A percentile compares a stretch with the other conserved stretches of the same genome.
phyloP scores from a whole-genome alignment of 768 basidiomycete species.

The Lactifluus piperatus region DNA sequence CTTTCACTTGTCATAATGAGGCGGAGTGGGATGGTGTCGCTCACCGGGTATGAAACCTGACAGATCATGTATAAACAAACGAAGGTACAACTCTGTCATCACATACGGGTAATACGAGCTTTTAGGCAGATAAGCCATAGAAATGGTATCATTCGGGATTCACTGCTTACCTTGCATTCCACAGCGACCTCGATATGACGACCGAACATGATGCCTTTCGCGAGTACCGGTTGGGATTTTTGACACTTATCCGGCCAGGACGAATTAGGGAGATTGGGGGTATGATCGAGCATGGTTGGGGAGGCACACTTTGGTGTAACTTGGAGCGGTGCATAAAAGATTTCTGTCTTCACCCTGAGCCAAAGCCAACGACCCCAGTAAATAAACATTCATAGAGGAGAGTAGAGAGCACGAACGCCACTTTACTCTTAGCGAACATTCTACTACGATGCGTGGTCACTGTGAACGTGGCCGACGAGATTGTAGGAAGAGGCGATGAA shows the following conservation, averaged over 20 bases:
- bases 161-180: constrained; percentile 10
- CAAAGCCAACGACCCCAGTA: neutral
- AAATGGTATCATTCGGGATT: neutral
- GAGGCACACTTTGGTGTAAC: neutral
- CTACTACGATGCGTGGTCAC: constrained; percentile 9
- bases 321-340: neutral
- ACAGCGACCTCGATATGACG: constrained; percentile 3
- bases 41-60: neutral
- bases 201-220: constrained; percentile 5
- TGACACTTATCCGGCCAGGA: neutral
- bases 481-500: neutral
- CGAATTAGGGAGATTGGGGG: neutral
- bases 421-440: constrained; percentile 1
- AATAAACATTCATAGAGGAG: neutral
- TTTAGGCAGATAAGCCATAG: neutral
- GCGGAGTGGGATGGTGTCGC: constrained; percentile 6
- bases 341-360: neutral
- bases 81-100: neutral
- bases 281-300: neutral
- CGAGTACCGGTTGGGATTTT: neutral
- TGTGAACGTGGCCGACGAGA: neutral
- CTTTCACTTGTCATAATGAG: constrained; percentile 5
- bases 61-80: neutral
- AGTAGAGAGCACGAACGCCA: constrained; percentile 3
- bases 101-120: constrained; percentile 9